A percentile compares a stretch with the other conserved stretches of the same genome.
Evolutionary conservation across 306 rosid species (phyloP).

Genomic region (Pueraria montana): DNA sequence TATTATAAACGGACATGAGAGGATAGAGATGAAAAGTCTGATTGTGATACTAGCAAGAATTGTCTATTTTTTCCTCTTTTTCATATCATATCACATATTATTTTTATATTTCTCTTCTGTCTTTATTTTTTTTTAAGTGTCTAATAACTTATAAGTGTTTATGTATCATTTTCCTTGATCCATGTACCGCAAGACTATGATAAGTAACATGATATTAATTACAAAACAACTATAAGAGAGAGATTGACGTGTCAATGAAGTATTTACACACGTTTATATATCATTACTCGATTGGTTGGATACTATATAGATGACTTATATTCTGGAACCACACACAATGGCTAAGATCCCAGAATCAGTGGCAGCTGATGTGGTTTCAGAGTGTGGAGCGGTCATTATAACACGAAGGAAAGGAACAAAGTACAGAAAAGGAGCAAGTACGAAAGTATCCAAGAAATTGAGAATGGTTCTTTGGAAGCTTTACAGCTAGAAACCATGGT

Average conservation of each 20-base stretch:
- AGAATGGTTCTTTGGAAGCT: slow-evolving; percentile 39
- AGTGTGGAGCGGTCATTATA: slow-evolving; percentile 13
- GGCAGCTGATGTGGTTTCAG: slow-evolving; percentile 29
- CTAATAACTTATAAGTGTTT: too few relatives aligned
- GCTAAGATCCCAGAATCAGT: slow-evolving; percentile 13
- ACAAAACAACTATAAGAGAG: neutral
- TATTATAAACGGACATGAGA: too few relatives aligned
- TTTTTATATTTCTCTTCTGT: too few relatives aligned
- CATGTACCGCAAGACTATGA: too few relatives aligned
- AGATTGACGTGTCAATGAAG: neutral
- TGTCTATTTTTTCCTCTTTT: too few relatives aligned
- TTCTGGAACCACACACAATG: slow-evolving; percentile 22
- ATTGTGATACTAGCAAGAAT: too few relatives aligned
- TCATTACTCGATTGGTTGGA: neutral
- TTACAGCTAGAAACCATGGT: slow-evolving; percentile 46
- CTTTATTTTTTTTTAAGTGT: too few relatives aligned
- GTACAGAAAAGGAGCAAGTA: slow-evolving; percentile 20
- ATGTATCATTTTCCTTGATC: too few relatives aligned
- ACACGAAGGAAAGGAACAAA: slow-evolving; percentile 38
- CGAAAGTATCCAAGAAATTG: slow-evolving; percentile 37
- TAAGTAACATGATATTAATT: too few relatives aligned
- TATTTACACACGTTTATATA: too few relatives aligned
- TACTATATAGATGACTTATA: neutral
- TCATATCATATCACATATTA: too few relatives aligned
- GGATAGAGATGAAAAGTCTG: too few relatives aligned